Evolutionary conservation across 1,284 basidiomycete genomes (phyloP), one percentile per base, ranked within the genome.

Genomic region (Sanguinoderma infundibulare): DNA sequence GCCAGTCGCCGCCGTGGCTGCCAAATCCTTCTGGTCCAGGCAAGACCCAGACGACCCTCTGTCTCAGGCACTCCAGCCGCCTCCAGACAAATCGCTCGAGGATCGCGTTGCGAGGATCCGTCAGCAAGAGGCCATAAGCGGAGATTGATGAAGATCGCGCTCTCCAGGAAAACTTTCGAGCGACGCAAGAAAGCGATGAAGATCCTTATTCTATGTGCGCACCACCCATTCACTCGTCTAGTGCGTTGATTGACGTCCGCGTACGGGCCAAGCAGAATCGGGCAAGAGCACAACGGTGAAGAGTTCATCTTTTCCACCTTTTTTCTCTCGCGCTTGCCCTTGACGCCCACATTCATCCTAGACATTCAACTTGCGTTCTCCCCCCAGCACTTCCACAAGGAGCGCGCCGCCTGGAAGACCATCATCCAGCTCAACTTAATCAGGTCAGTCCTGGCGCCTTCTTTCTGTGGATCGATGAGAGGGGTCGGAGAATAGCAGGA

Each of bases 371-470:
- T 89, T 9, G 81, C 83, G 0, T 89, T 89, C 68, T 83, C 85
- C 8, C 89, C 87, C 0, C 77, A 76, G 22, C 81, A 84, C 59
- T 89, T 90, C 59, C 81, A 81, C 54, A 77, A 71, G 46, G 87
- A 90, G 63, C 78, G 83, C 22, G 69, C 77, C 0, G 79, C 83
- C 12, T 91, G 89, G 88, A 82, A 80, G 61, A 81, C 82, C 14
- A 81, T 90, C 57, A 81, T 90, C 32, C 86, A 90, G 63, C 81
- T 90, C 47, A 90, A 90, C 69, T 73, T 90, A 63, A 88, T 91
- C 60, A 76, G 82, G 84, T 87, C 61, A 15, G 79, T 71, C 39
- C 24, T 10, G n/a, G n/a, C n/a, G n/a, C n/a, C n/a, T n/a, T n/a
- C n/a, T n/a, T n/a, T n/a, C n/a, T n/a, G n/a, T n/a, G n/a, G n/a